Evolutionary conservation across 306 rosid species (phyloP).

Genomic region (Betula pendula): DNA sequence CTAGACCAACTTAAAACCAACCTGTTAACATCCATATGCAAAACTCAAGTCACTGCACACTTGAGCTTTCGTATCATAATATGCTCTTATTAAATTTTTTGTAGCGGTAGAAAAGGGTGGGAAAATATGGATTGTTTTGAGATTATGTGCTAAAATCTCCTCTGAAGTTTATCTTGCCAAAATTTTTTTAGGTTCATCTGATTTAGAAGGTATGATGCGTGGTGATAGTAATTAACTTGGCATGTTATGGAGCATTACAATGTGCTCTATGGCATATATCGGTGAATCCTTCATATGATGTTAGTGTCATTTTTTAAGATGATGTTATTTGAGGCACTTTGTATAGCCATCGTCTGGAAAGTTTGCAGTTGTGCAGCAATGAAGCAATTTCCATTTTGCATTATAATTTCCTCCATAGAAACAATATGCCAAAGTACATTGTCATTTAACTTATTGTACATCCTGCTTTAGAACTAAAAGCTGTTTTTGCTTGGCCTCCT

Average conservation of each 20-base stretch:
- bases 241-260: neutral
- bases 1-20: neutral
- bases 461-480: neutral
- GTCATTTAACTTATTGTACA: neutral
- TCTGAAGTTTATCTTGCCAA: neutral
- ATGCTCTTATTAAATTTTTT: neutral
- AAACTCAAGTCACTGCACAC: neutral
- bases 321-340: neutral
- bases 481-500: neutral
- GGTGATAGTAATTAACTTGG: neutral
- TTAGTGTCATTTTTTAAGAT: neutral
- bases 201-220: neutral
- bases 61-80: neutral
- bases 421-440: neutral
- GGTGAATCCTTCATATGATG: neutral
- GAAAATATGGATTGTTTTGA: neutral
- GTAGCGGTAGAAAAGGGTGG: neutral
- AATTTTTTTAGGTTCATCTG: neutral
- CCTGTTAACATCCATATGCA: neutral
- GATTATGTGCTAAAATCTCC: neutral
- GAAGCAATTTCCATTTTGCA: neutral
- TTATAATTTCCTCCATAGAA: neutral
- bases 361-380: neutral
- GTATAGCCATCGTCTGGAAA: neutral
- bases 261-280: neutral